phyloP scores from a whole-genome alignment of 768 basidiomycete species.

The Boletus sensibilis region DNA sequence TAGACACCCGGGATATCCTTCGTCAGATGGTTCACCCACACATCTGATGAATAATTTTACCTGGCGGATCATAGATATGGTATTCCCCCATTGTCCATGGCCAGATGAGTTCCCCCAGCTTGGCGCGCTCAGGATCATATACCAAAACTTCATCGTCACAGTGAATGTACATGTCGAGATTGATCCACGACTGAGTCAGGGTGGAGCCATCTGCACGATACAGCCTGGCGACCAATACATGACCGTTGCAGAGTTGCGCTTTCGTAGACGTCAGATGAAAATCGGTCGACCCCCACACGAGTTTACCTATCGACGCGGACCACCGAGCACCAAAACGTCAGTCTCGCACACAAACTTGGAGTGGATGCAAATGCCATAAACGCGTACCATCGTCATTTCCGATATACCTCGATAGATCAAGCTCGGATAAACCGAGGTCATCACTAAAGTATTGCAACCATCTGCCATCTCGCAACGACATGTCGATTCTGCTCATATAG shows the following conservation, averaged over 20 bases:
- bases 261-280: not conserved
- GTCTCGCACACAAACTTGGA: not conserved
- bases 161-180: constrained; percentile 4
- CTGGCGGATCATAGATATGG: not conserved
- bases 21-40: not conserved
- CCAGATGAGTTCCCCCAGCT: not conserved
- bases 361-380: no score
- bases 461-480: not conserved
- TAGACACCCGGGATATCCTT: not conserved
- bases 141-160: constrained; percentile 3
- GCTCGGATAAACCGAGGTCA: not conserved
- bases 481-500: not conserved
- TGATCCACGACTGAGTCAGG: constrained; percentile 1
- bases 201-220: not conserved
- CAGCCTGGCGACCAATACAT: not conserved
- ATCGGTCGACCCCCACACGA: not conserved
- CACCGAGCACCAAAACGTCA: not conserved
- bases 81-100: not conserved
- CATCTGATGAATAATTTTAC: not conserved
- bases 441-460: not conserved
- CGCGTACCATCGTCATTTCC: constrained; percentile 1
- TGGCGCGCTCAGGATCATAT: not conserved
- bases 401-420: not conserved
- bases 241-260: not conserved
- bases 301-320: not conserved